Evolutionary conservation across 2,329 filamentous ascomycete genomes (phyloP), one percentile per base, ranked within the genome.

Genomic region (Fusarium brevicatenulatum): DNA sequence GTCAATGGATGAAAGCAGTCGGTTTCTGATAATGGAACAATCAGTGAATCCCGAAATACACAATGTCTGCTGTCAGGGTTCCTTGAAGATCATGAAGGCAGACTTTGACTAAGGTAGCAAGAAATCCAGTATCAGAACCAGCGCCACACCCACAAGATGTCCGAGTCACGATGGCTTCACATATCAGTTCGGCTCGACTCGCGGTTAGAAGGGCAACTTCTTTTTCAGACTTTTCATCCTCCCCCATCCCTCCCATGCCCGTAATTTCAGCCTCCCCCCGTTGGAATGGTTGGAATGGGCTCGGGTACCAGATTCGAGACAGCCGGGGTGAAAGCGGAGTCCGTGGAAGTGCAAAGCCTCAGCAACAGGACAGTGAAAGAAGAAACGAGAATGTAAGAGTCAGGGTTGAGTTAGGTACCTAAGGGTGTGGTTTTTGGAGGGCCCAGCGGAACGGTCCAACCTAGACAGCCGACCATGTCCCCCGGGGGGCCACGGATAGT

Each of bases 401-500:
- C 52, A 57, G 32, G 57, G 55, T n/a, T 34, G 21, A 30, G 25
- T 36, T 16, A 47, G 44, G 21, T 21, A 16, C 53, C 39, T 63
- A 28, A 71, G 50, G 70, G 70, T 58, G 71, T 68, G 57, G 25
- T 36, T 42, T 25, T 72, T 53, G 55, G 74, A 70, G 66, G 63
- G 68, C 75, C 75, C 75, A 70, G 74, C 72, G 63, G 65, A 77
- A 75, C 66, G 75, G 76, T 77, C 74, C 76, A 76, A 67, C 70
- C 76, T 73, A 66, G 75, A 77, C 69, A 73, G 62, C 65, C 66
- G 67, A 64, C 63, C 75, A 68, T 75, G 63, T 69, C 30, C 54
- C 47, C 53, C 71, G 65, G 71, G 66, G 65, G 62, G 54, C 62
- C 63, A 71, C 34, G 67, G 40, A 59, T 71, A 73, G 71, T 68